phyloP scores from a whole-genome alignment of 2,329 filamentous ascomycete genomes.

The Lachnellula willkommii region DNA sequence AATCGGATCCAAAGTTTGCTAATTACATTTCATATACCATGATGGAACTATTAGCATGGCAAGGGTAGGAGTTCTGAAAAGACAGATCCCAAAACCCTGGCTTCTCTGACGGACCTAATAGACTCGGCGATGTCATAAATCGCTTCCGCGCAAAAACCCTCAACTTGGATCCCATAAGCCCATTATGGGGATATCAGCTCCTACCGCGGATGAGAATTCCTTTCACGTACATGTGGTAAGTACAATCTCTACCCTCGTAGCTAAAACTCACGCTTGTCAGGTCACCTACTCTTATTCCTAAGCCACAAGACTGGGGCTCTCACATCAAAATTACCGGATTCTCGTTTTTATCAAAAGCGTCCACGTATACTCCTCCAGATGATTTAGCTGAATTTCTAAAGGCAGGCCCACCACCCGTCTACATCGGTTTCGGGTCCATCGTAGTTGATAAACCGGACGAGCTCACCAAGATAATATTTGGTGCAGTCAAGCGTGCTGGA shows the following conservation, averaged over 20 bases:
- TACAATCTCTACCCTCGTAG: neutral
- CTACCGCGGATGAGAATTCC: conserved; percentile 68
- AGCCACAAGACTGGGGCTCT: conserved; percentile 60
- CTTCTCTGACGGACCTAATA: neutral
- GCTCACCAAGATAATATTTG: conserved; percentile 66
- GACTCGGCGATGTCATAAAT: conserved; percentile 69
- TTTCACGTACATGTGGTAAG: conserved; percentile 66
- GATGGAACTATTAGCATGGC: conserved; percentile 66
- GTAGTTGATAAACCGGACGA: conserved; percentile 64
- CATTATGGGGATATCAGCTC: conserved; percentile 69
- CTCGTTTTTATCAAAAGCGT: conserved; percentile 60
- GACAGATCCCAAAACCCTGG: neutral
- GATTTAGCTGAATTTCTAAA: conserved; percentile 51
- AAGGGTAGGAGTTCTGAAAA: conserved; percentile 52
- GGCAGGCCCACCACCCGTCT: conserved; percentile 55
- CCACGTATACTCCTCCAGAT: conserved; percentile 52
- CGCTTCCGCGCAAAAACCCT: conserved; percentile 63
- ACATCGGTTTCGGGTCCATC: conserved; percentile 72
- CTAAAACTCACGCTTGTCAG: conserved; percentile 5
- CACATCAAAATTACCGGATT: conserved; percentile 73
- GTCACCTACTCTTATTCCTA: conserved; percentile 54
- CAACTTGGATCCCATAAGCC: conserved; percentile 65
- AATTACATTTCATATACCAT: conserved; percentile 64
- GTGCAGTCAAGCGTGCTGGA: conserved; percentile 58
- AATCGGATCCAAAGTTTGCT: conserved; percentile 53